phyloP scores from a whole-genome alignment of 2,329 filamentous ascomycete species.

The Lasiodiplodia citricola region DNA sequence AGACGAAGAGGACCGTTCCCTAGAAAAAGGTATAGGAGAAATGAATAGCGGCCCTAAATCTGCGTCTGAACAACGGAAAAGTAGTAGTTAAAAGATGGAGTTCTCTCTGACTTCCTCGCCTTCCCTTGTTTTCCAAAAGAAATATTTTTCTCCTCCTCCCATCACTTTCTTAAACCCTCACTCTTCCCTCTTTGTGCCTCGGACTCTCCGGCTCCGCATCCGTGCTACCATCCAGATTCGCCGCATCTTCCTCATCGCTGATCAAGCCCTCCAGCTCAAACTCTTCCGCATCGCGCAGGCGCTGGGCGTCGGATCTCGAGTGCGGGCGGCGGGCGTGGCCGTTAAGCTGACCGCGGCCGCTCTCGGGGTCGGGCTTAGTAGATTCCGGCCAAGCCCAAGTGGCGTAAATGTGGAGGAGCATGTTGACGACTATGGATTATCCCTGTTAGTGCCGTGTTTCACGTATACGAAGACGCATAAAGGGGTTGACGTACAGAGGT shows the following conservation, averaged over 20 bases:
- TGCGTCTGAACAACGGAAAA: background rate
- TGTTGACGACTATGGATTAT: slow-evolving; percentile 67
- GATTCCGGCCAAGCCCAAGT: slow-evolving; percentile 58
- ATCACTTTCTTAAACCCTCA: background rate
- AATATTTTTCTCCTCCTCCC: background rate
- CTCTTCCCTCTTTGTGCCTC: slow-evolving; percentile 12
- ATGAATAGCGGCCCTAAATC: background rate
- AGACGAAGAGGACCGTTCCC: background rate
- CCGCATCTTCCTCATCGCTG: slow-evolving; percentile 78
- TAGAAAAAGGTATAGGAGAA: background rate
- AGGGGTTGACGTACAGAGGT: slow-evolving; percentile 69
- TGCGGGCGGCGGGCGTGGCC: slow-evolving; percentile 42
- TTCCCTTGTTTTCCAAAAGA: background rate
- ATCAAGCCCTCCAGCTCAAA: slow-evolving; percentile 92
- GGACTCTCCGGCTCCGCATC: slow-evolving; percentile 15
- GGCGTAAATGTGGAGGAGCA: slow-evolving; percentile 85
- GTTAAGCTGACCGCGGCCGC: slow-evolving; percentile 44
- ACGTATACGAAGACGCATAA: slow-evolving; percentile 14
- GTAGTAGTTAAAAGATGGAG: background rate
- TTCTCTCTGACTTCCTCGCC: background rate
- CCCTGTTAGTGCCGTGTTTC: slow-evolving; percentile 29
- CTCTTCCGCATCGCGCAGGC: slow-evolving; percentile 81
- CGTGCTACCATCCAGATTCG: background rate
- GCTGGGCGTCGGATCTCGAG: slow-evolving; percentile 56
- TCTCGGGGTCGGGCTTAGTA: slow-evolving; percentile 43